Conservation (phyloP, 345 rosid genomes). For the Laguncularia racemosa region DNA sequence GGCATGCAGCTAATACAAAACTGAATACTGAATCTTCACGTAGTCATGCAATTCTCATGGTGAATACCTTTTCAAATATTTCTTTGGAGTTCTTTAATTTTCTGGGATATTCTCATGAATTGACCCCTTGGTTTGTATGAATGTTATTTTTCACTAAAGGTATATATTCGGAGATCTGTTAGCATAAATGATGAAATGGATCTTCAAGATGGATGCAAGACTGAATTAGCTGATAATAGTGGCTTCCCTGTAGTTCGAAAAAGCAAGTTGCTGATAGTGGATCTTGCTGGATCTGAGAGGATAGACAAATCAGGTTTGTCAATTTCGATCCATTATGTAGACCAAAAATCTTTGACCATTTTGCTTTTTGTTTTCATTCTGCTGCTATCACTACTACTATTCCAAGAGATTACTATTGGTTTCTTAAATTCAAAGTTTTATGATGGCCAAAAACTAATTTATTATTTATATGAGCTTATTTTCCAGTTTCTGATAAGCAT, state of each 20-base stretch:
- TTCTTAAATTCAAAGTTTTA: too few species aligned
- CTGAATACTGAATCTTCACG: conserved; percentile 95
- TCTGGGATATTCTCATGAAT: background rate
- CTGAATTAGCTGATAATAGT: conserved; percentile 32
- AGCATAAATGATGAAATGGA: conserved; percentile 28
- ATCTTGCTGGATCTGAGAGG: conserved; percentile 98
- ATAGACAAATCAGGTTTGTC: conserved; percentile 82
- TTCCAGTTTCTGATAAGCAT: too few species aligned
- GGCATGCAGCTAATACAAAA: conserved; percentile 83
- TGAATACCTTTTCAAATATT: conserved; percentile 16
- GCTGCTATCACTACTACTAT: too few species aligned
- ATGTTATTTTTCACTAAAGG: conserved; percentile 27
- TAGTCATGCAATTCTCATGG: conserved; percentile 93
- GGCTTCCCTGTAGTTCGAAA: conserved; percentile 55
- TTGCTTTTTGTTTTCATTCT: too few species aligned
- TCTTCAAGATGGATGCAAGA: conserved; percentile 16
- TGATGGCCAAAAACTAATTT: too few species aligned
- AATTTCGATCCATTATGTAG: background rate
- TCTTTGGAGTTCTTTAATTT: background rate
- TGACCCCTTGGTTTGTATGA: too few species aligned
- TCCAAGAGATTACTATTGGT: too few species aligned
- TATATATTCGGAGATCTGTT: conserved; percentile 52
- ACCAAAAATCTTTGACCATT: too few species aligned
- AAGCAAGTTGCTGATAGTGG: conserved; percentile 90
- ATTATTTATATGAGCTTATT: too few species aligned